A percentile compares a stretch with the other conserved stretches of the same genome.
Evolutionary conservation across 805 yeast species (phyloP).

Genomic region (Candida ipomoeae): DNA sequence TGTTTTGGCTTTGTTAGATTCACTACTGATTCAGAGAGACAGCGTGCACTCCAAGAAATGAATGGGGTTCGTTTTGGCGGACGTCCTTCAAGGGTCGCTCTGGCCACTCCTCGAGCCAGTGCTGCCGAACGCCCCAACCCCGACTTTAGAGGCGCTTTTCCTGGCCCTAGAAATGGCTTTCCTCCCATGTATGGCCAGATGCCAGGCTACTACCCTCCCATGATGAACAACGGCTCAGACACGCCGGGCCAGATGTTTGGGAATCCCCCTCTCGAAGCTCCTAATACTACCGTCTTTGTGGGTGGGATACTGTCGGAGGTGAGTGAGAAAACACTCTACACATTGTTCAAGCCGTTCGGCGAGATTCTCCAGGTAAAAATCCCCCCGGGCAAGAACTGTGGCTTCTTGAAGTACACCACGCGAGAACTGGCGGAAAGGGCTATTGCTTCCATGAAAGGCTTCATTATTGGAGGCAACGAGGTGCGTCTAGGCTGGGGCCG

Average conservation of each 20-base stretch:
- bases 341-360: conserved; percentile 73
- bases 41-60: conserved; percentile 67
- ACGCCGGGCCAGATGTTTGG: conserved; percentile 1
- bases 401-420: conserved; percentile 77
- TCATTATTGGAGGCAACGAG: conserved; percentile 77
- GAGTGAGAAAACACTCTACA: conserved; percentile 54
- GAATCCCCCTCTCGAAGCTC: conserved; percentile 40
- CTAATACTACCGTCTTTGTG: conserved; percentile 71
- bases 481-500: conserved; percentile 89
- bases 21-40: conserved; percentile 64
- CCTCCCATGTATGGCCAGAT: conserved; percentile 1
- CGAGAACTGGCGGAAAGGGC: conserved; percentile 84
- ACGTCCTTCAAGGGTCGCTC: conserved; percentile 68
- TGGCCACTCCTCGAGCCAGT: conserved; percentile 66
- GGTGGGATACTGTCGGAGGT: conserved; percentile 70
- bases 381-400: conserved; percentile 81
- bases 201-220: conserved; percentile 3
- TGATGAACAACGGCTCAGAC: conserved; percentile 1
- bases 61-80: conserved; percentile 80
- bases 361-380: conserved; percentile 62
- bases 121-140: conserved; percentile 5
- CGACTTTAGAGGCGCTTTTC: neutral
- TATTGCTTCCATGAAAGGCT: conserved; percentile 84
- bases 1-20: conserved; percentile 82
- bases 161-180: neutral